These are phyloP conservation scores for Exserohilum turcica DNA, from an alignment of 2,329 filamentous ascomycete genomes.

Conservation along the genomic window DNA sequence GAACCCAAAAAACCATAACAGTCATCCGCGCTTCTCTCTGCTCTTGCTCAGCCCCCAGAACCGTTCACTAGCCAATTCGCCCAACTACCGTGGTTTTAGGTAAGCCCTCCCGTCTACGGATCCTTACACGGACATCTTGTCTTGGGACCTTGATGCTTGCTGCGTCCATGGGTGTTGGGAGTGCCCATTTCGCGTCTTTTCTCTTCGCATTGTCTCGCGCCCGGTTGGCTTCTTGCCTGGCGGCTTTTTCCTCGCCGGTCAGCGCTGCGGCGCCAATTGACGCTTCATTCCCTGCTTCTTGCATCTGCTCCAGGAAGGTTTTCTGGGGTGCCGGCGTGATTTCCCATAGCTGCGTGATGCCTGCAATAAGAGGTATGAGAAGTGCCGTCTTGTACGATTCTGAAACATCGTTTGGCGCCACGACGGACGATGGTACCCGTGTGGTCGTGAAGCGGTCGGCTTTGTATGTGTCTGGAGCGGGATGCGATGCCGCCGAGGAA, in stretches of 20 bases:
- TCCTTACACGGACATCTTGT: constrained; percentile 59
- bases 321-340: constrained; percentile 42
- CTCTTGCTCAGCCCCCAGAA: constrained; percentile 4
- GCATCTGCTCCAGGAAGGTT: constrained; percentile 37
- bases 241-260: constrained; percentile 17
- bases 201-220: constrained; percentile 13
- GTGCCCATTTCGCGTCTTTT: constrained; percentile 49
- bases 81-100: constrained; percentile 17
- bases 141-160: constrained; percentile 59
- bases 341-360: constrained; percentile 45
- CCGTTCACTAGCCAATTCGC: constrained; percentile 16
- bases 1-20: not conserved
- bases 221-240: constrained; percentile 14
- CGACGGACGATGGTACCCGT: constrained; percentile 21
- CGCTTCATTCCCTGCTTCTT: constrained; percentile 41
- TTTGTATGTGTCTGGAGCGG: constrained; percentile 30
- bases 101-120: constrained; percentile 50
- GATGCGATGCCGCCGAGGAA: constrained; percentile 31
- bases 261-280: constrained; percentile 34
- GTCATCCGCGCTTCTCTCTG: too few relatives aligned
- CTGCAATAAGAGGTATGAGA: constrained; percentile 36
- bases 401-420: constrained; percentile 16
- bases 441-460: constrained; percentile 34
- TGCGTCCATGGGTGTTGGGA: constrained; percentile 56
- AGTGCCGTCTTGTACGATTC: constrained; percentile 32